Evolutionary conservation across 768 basidiomycete genomes (phyloP).

Genomic region (Kwoniella pini): DNA sequence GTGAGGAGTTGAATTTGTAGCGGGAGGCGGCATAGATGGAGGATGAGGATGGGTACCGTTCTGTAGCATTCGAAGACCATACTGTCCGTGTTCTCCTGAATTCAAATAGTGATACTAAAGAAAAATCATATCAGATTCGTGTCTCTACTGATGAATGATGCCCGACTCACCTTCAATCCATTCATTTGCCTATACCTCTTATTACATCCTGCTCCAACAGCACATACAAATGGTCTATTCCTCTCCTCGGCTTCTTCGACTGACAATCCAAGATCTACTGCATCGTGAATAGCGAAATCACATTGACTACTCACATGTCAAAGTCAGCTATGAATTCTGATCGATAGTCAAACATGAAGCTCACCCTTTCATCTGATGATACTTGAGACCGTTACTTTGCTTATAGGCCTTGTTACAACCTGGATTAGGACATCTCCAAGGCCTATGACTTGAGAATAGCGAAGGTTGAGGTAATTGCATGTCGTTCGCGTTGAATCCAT

Average conservation of each 20-base stretch:
- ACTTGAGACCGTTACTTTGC: slow-evolving; percentile 89
- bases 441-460: slow-evolving; percentile 51
- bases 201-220: slow-evolving; percentile 64
- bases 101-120: slow-evolving; percentile 87
- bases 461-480: slow-evolving; percentile 44
- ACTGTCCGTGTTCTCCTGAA: slow-evolving; percentile 88
- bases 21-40: slow-evolving; percentile 27
- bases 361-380: slow-evolving; percentile 49
- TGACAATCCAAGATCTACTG: slow-evolving; percentile 60
- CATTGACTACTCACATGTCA: slow-evolving; percentile 62
- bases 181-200: slow-evolving; percentile 99
- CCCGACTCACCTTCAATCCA: slow-evolving; percentile 61
- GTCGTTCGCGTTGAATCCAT: slow-evolving; percentile 19
- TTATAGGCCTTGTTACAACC: slow-evolving; percentile 97
- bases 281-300: slow-evolving; percentile 85
- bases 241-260: slow-evolving; percentile 82
- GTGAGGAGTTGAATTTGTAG: slow-evolving; percentile 9
- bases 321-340: not conserved
- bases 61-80: slow-evolving; percentile 80
- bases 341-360: slow-evolving; percentile 2
- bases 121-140: too few relatives aligned
- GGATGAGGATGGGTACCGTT: slow-evolving; percentile 56
- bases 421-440: slow-evolving; percentile 76
- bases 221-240: slow-evolving; percentile 82
- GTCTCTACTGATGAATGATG: slow-evolving; percentile 56